phyloP scores from a whole-genome alignment of 805 yeast species.

The Metschnikowia rubicola region DNA sequence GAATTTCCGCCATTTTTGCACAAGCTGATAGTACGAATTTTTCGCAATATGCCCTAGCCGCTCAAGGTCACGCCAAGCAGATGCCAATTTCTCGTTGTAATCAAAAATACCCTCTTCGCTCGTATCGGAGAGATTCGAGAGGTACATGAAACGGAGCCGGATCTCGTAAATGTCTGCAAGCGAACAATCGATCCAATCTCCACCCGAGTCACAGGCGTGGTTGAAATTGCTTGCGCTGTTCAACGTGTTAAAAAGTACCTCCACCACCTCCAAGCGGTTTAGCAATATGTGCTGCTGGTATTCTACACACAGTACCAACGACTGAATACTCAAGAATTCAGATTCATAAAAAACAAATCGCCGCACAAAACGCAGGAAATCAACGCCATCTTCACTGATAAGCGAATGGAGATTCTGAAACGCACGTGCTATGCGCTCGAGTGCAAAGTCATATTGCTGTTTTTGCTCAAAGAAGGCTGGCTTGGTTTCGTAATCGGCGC shows the following conservation, averaged over 20 bases:
- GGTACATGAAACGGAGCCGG: neutral
- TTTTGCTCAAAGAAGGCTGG: neutral
- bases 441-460: neutral
- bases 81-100: neutral
- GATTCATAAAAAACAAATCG: neutral
- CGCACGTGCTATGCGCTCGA: neutral
- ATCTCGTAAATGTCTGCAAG: slow-evolving; percentile 1
- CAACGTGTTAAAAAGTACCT: neutral
- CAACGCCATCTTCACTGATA: neutral
- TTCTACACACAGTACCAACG: neutral
- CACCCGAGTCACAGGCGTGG: neutral
- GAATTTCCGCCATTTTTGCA: neutral
- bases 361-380: neutral
- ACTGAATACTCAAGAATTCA: neutral
- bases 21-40: neutral
- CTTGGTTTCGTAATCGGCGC: neutral
- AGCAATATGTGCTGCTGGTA: neutral
- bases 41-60: neutral
- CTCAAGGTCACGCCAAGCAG: neutral
- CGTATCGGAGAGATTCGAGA: neutral
- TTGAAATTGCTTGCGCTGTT: neutral
- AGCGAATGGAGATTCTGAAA: neutral
- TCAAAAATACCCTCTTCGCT: neutral
- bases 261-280: neutral
- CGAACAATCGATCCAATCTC: slow-evolving; percentile 1